These are phyloP conservation scores for Dichotomocladium elegans DNA, from an alignment of 371 early-diverging fungal species.

Conservation along the genomic window DNA sequence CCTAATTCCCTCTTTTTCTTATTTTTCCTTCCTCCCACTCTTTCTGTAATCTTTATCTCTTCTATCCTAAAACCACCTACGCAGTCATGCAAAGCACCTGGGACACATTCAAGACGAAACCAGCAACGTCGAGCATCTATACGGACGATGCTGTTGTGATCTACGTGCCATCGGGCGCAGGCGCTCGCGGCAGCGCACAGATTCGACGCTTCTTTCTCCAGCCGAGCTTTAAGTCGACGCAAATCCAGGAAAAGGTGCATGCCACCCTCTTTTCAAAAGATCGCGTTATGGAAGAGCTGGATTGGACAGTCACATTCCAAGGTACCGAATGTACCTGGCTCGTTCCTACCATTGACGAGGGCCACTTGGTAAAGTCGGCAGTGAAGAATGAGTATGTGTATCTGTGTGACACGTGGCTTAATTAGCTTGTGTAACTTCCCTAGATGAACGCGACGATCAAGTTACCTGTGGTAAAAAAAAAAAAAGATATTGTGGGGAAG, in stretches of 20 bases:
- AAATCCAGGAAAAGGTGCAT: constrained; percentile 30
- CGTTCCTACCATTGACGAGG: constrained; percentile 27
- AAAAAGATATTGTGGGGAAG: too few relatives aligned
- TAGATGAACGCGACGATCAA: constrained; percentile 32
- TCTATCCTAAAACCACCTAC: not conserved
- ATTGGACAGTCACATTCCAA: constrained; percentile 37
- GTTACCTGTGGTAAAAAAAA: constrained; percentile 35
- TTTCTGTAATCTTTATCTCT: constrained; percentile 1
- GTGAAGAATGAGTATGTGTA: not conserved
- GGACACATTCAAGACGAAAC: constrained; percentile 32
- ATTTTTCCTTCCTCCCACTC: constrained; percentile 1
- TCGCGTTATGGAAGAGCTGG: constrained; percentile 37
- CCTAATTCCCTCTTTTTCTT: constrained; percentile 3
- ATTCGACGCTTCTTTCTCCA: constrained; percentile 33
- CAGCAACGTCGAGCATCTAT: constrained; percentile 26
- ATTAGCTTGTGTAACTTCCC: constrained; percentile 7
- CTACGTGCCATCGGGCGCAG: constrained; percentile 38
- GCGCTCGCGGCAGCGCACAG: constrained; percentile 27
- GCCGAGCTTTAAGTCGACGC: constrained; percentile 24
- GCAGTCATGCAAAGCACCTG: constrained; percentile 22
- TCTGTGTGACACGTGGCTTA: constrained; percentile 12
- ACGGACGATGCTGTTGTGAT: constrained; percentile 33
- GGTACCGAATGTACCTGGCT: constrained; percentile 38
- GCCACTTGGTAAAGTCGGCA: constrained; percentile 12
- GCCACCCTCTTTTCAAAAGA: constrained; percentile 16